phyloP scores from a whole-genome alignment of 2,329 filamentous ascomycete species.

The Chaetomium sp. region DNA sequence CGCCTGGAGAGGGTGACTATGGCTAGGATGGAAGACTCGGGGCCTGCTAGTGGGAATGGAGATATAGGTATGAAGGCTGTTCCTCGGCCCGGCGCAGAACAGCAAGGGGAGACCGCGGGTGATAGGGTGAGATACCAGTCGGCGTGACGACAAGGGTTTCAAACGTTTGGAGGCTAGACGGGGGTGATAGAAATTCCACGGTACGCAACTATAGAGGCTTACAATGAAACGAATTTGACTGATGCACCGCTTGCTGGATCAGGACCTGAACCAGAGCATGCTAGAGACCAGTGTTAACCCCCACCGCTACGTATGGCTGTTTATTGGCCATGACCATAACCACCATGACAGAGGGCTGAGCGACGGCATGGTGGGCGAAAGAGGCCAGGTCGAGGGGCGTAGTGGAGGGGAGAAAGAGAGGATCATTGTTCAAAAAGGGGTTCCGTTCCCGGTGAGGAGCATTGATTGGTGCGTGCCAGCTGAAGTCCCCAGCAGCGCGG shows the following conservation, averaged over 20 bases:
- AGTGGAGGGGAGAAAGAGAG: neutral
- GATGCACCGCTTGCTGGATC: neutral
- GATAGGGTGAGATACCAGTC: neutral
- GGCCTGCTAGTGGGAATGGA: neutral
- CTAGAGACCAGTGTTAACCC: neutral
- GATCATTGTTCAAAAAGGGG: neutral
- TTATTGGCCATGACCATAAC: neutral
- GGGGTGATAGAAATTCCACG: neutral
- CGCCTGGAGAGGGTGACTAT: constrained; percentile 29
- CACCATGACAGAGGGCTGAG: neutral
- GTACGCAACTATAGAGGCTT: too few relatives aligned
- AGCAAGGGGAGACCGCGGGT: neutral
- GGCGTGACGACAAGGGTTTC: too few relatives aligned
- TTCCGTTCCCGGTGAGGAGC: neutral
- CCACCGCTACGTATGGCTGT: constrained; percentile 5
- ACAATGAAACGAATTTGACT: neutral
- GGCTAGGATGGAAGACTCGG: constrained; percentile 9
- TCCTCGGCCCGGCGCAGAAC: neutral
- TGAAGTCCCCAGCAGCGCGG: neutral
- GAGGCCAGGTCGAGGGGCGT: neutral
- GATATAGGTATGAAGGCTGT: constrained; percentile 2
- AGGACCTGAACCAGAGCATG: neutral
- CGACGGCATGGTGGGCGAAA: neutral
- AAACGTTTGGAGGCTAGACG: neutral
- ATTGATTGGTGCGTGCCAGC: neutral